Conservation (phyloP, 2,329 filamentous ascomycete genomes). For the Coniochaeta sp. region DNA sequence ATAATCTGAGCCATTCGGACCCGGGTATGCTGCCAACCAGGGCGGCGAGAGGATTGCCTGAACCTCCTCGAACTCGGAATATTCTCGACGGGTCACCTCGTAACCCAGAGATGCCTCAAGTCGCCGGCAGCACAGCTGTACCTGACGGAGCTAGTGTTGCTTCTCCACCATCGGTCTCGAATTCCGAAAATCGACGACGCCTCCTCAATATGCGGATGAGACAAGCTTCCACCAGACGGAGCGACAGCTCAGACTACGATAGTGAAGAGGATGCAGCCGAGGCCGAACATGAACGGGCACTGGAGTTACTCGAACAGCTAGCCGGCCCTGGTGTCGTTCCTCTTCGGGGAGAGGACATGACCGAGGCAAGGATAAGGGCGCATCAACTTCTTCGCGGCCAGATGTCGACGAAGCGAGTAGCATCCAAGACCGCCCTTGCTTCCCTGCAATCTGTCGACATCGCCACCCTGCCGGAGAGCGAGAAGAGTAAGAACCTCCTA, state of each 20-base stretch:
- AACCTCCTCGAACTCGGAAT: neutral
- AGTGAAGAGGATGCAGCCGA: constrained; percentile 17
- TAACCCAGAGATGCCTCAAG: neutral
- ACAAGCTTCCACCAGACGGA: neutral
- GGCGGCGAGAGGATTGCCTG: neutral
- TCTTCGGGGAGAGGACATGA: constrained; percentile 5
- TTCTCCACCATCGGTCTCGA: neutral
- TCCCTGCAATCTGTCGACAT: constrained; percentile 39
- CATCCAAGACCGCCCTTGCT: constrained; percentile 36
- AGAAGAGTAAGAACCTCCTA: constrained; percentile 35
- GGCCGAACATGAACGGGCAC: constrained; percentile 10
- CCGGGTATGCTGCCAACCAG: neutral
- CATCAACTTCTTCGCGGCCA: constrained; percentile 39
- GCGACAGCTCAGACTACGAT: constrained; percentile 8
- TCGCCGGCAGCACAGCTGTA: neutral
- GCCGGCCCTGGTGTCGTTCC: constrained; percentile 1
- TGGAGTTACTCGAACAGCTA: constrained; percentile 10
- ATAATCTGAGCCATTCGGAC: constrained; percentile 6
- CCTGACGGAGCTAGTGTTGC: neutral
- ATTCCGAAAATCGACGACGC: neutral
- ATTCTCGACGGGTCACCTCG: neutral
- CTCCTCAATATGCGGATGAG: neutral
- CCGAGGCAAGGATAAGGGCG: constrained; percentile 28
- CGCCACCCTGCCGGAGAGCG: constrained; percentile 33
- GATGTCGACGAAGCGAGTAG: constrained; percentile 34